Base-by-base conservation (phyloP, 441 rosid species). In the Syzygium malaccense region DNA sequence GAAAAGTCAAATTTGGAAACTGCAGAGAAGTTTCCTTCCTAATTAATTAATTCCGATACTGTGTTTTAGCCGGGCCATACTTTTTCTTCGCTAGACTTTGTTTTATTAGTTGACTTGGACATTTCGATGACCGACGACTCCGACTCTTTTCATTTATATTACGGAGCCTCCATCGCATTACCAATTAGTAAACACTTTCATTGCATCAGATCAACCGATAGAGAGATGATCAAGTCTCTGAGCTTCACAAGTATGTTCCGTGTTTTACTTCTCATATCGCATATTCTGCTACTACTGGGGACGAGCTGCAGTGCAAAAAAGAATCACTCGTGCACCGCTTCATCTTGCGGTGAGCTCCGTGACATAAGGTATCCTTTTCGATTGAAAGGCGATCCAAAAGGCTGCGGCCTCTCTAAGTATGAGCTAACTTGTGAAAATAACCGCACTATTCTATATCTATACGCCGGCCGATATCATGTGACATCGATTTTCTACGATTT, bases 271-370 rank as follows among this genome's bases (percentile, higher is more conserved):
- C 17, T n/a, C 68, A 28, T n/a, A 62, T n/a, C 3, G 8, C 18
- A n/a, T 14, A 4, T n/a, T 14, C 4, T 12, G 17, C 7, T 60
- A 7, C 20, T 62, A n/a, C 5, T 62, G 17, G 11, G 20, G 20
- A 64, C 0, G 11, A 64, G 1, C 7, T 64, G 1, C 5, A 0
- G 3, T 30, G 5, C 3, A 1, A 4, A 66, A 12, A 66, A 66
- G 1, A 32, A 66, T 66, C 13, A 17, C 45, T 32, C 8, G 3
- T 66, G 25, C 1, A 0, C 13, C 7, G 1, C 41, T 66, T 66
- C 6, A 3, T 56, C 13, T 23, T 56, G 41, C 41, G 41, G 41
- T 1, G 41, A 37, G 41, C 1, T 37, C 41, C 41, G 41, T 37
- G 4, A 37, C 41, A 37, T 37, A 37, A 37, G 41, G 5, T 37